Percentiles rank a stretch among this genome's conserved stretches.
Evolutionary conservation across 2,329 filamentous ascomycete species (phyloP).

Genomic region (Septoria linicola): DNA sequence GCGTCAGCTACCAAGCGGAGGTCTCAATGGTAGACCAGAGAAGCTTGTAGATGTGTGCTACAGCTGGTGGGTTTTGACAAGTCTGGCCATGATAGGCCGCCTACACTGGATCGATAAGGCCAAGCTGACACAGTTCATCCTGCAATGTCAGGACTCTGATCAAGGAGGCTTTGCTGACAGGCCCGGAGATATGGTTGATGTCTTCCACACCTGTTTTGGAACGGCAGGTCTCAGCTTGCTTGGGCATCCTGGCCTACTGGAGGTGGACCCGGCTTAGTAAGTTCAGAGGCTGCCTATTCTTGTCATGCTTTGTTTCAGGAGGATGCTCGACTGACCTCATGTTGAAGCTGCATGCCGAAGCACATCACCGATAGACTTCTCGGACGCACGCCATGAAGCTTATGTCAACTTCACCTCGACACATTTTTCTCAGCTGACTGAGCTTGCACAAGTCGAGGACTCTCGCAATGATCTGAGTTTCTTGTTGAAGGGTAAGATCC

Average conservation of each 20-base stretch:
- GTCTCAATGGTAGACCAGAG: constrained; percentile 90
- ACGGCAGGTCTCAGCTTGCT: constrained; percentile 84
- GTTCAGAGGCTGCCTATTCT: constrained; percentile 29
- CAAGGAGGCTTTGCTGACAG: constrained; percentile 84
- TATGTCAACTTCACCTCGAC: constrained; percentile 7
- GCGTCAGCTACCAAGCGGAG: constrained; percentile 80
- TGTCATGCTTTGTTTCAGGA: constrained; percentile 10
- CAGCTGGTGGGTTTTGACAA: constrained; percentile 97
- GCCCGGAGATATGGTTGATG: constrained; percentile 92
- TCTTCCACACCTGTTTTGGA: constrained; percentile 92
- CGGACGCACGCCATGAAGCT: constrained; percentile 35
- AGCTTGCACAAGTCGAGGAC: not conserved
- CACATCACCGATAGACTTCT: constrained; percentile 62
- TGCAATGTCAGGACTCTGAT: constrained; percentile 83
- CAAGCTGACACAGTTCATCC: constrained; percentile 76
- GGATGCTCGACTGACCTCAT: constrained; percentile 11
- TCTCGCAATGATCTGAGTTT: not conserved
- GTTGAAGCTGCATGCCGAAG: constrained; percentile 54
- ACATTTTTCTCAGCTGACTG: not conserved
- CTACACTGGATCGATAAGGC: constrained; percentile 90
- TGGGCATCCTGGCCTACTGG: constrained; percentile 70
- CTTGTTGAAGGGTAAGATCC: not conserved
- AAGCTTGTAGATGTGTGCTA: constrained; percentile 98
- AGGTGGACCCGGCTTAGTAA: constrained; percentile 86
- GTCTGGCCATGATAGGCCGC: constrained; percentile 81